Base-by-base conservation (phyloP, 495 filamentous ascomycete genomes). In the Penicillium alfredii region DNA sequence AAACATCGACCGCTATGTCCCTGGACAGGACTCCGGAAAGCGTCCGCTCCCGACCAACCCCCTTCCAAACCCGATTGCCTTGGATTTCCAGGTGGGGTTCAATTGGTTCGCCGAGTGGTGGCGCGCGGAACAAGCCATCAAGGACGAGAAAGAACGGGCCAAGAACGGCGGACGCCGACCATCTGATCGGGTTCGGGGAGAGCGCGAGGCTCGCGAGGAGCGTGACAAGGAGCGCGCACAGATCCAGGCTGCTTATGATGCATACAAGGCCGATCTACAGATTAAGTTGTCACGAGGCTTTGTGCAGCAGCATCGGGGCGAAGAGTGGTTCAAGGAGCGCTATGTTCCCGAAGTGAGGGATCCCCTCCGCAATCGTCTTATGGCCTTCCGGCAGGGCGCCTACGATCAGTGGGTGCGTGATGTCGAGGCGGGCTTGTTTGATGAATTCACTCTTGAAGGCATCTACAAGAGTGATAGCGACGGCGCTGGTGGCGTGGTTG, bases 81-180 rank as follows among this genome's bases (percentile, higher is more conserved):
- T 97, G 7, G 84, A 94, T 9, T 94, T 83, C 45, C 89, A 96
- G 57, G 92, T 95, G 31, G 90, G 92, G 0, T 97, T 97, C 64
- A 94, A 84, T 15, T 97, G 81, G 62, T 99, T 93, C 54, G 84
- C 87, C 5, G 93, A 97, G 60, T 99, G 92, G 92, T 96, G 89
- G 88, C 72, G 88, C 38, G 64, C 73, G 7, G 88, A 94, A 49
- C 84, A 93, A 55, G 72, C 72, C 16, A 81, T 93, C 39, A 90
- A 88, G 53, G 86, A 93, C 35, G 87, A 94, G 40, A 82, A 82
- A 47, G 88, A 95, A 50, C 81, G 85, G 12, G 66, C 68, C 11
- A 82, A 79, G 46, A 78, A 80, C 35, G 87, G 87, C 17, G 80
- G 84, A 10, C 75, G 87, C 36, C 73, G 80, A 29, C 79, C 80